phyloP scores from a whole-genome alignment of 2,329 filamentous ascomycete species.

The Apiospora pterosperma region DNA sequence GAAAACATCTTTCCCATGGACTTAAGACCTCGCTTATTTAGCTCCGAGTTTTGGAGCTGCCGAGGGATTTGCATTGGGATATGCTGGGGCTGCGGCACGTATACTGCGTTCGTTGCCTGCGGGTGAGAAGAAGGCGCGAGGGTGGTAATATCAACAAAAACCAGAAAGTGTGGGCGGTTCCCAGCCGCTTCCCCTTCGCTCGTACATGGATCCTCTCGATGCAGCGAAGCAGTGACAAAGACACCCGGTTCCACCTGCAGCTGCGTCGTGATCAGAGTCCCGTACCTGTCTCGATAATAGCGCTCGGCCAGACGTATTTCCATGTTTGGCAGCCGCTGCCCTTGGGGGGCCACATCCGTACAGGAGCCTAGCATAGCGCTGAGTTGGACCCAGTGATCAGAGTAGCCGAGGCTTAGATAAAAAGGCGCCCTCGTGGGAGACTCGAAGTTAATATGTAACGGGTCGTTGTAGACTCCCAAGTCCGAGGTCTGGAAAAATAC shows the following conservation, averaged over 20 bases:
- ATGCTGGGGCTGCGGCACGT: background rate
- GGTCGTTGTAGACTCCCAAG: slow-evolving; percentile 1
- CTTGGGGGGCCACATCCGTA: background rate
- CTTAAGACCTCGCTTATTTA: background rate
- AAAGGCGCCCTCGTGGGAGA: background rate
- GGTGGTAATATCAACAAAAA: background rate
- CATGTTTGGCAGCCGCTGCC: background rate
- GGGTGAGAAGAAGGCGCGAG: background rate
- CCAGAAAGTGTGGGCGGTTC: slow-evolving; percentile 1
- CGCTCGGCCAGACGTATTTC: background rate
- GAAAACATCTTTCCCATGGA: background rate
- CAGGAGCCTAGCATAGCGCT: background rate
- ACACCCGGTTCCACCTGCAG: background rate
- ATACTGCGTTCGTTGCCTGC: background rate
- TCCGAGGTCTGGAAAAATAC: slow-evolving; percentile 2
- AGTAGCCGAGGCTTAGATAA: background rate
- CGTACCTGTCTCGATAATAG: slow-evolving; percentile 5
- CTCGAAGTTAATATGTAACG: background rate
- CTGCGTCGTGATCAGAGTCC: background rate
- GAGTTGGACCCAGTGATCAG: slow-evolving; percentile 5
- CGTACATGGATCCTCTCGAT: slow-evolving; percentile 3
- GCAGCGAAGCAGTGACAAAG: background rate
- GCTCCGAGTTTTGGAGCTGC: background rate
- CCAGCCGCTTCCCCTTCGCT: slow-evolving; percentile 4
- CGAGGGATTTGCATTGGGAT: background rate